Conservation (phyloP, 2,329 filamentous ascomycete genomes). For the Aurifilum marmelostoma region DNA sequence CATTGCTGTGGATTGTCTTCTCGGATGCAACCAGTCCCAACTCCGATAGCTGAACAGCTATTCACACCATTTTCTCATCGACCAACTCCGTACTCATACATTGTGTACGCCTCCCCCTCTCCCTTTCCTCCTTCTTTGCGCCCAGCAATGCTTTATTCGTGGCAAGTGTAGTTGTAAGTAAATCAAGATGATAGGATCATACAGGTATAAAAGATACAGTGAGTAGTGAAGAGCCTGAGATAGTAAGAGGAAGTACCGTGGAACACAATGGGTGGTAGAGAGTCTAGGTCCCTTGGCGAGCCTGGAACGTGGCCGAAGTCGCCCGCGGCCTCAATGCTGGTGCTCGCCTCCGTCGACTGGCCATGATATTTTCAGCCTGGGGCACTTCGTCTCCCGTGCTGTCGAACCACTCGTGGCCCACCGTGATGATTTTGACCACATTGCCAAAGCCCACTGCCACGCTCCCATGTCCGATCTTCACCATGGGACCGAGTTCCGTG, state of each 20-base stretch:
- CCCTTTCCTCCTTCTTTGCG: neutral
- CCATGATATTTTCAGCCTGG: constrained; percentile 40
- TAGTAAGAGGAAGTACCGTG: neutral
- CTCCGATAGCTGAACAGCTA: neutral
- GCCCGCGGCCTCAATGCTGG: constrained; percentile 33
- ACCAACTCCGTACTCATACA: neutral
- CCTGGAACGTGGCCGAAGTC: constrained; percentile 31
- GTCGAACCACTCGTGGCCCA: constrained; percentile 68
- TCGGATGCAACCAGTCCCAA: neutral
- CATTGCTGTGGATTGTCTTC: neutral
- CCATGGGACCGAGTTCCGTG: constrained; percentile 66
- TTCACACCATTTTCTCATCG: neutral
- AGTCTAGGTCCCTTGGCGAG: neutral
- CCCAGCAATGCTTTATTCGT: neutral
- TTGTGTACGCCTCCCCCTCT: neutral
- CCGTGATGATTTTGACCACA: constrained; percentile 69
- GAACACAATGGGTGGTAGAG: too few relatives aligned
- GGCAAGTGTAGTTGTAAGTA: neutral
- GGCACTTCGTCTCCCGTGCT: constrained; percentile 38
- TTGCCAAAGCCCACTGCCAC: constrained; percentile 75
- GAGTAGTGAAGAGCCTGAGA: neutral
- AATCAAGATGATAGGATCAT: neutral
- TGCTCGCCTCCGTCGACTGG: constrained; percentile 42
- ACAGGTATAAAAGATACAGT: neutral
- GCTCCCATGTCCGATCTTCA: constrained; percentile 63